phyloP scores from a whole-genome alignment of 2,329 filamentous ascomycete species.

The Clarireedia monteithiana region DNA sequence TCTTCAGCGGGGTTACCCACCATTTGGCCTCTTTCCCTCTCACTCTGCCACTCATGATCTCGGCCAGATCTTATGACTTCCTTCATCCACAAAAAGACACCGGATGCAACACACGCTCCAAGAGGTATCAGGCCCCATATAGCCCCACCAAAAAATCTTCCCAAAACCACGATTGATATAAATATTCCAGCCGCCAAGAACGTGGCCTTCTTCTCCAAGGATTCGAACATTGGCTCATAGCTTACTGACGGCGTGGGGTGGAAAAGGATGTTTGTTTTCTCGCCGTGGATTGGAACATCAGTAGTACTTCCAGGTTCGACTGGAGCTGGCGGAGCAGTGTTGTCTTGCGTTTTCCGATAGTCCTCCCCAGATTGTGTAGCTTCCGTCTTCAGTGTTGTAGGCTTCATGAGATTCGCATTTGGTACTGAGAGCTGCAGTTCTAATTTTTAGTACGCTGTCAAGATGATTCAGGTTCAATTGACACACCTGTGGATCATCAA shows the following conservation, averaged over 20 bases:
- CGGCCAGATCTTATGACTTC: constrained; percentile 76
- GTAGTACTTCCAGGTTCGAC: constrained; percentile 74
- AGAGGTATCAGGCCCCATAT: constrained; percentile 71
- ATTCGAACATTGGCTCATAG: constrained; percentile 79
- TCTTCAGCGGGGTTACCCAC: constrained; percentile 31
- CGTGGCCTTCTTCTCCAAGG: constrained; percentile 67
- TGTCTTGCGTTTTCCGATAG: constrained; percentile 78
- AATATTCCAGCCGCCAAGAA: constrained; percentile 64
- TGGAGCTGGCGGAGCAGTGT: constrained; percentile 85
- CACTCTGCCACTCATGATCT: constrained; percentile 80
- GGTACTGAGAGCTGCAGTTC: constrained; percentile 63
- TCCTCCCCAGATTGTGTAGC: constrained; percentile 65
- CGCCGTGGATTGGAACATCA: constrained; percentile 90
- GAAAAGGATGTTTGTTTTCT: constrained; percentile 94
- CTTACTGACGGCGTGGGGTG: constrained; percentile 86
- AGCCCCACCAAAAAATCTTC: constrained; percentile 70
- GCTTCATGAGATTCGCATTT: constrained; percentile 77
- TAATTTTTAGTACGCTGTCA: background rate
- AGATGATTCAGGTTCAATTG: background rate
- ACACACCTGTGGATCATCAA: constrained; percentile 61
- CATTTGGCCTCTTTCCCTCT: constrained; percentile 75
- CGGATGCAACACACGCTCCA: constrained; percentile 62
- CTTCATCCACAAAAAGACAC: constrained; percentile 83
- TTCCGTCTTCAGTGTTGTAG: constrained; percentile 64
- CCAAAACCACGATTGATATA: constrained; percentile 65